Percentiles rank a stretch among this genome's conserved stretches.
Evolutionary conservation across 2,329 filamentous ascomycete genomes (phyloP).

Genomic region (Torrubiellomyces zombiae): DNA sequence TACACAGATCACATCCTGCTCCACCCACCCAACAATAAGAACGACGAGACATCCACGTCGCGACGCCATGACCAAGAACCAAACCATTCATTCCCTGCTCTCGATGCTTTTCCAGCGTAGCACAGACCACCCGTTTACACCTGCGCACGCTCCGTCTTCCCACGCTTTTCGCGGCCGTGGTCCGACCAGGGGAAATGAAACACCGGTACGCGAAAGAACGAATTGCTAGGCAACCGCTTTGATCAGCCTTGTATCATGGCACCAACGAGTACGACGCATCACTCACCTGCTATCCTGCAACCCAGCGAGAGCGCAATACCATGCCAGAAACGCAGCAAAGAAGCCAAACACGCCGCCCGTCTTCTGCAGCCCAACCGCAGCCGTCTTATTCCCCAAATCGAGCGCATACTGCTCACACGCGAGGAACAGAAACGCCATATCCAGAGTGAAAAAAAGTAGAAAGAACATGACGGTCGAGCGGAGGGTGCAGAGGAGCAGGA

Average conservation of each 20-base stretch:
- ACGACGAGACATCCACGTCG: no score
- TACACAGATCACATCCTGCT: no score
- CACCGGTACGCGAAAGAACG: slow-evolving; percentile 83
- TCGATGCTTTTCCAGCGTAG: background rate
- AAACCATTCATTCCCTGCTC: no score
- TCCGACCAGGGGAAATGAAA: slow-evolving; percentile 92
- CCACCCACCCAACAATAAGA: no score
- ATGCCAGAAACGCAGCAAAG: slow-evolving; percentile 63
- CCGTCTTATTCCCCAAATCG: slow-evolving; percentile 30
- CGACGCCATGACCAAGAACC: no score
- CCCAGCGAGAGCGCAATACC: slow-evolving; percentile 77
- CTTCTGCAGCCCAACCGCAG: slow-evolving; percentile 39
- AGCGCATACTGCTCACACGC: slow-evolving; percentile 42
- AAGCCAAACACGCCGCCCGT: slow-evolving; percentile 69
- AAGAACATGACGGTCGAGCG: slow-evolving; percentile 67
- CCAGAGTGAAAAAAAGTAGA: slow-evolving; percentile 59
- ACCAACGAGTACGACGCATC: background rate
- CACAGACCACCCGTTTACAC: slow-evolving; percentile 4
- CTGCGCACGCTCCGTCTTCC: slow-evolving; percentile 20
- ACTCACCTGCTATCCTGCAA: slow-evolving; percentile 53
- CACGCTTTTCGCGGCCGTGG: slow-evolving; percentile 46
- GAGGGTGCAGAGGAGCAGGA: slow-evolving; percentile 58
- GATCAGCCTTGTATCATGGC: no score
- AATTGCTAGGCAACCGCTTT: slow-evolving; percentile 57
- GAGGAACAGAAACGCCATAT: slow-evolving; percentile 59